Conservation (phyloP, 331 rosid species). For the Telfairia occidentalis region DNA sequence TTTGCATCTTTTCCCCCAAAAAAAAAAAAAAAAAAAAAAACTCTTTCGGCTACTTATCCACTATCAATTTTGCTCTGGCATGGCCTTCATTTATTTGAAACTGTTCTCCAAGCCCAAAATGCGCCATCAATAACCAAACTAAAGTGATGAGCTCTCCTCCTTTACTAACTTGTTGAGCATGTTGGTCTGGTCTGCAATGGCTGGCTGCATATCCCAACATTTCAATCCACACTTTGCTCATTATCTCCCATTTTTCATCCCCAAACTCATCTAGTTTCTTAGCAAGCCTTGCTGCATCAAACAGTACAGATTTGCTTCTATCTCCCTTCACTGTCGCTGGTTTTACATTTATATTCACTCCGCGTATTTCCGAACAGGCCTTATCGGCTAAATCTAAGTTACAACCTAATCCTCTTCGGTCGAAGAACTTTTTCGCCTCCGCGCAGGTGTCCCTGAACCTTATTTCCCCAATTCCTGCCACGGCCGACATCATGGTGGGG, state of each 20-base stretch:
- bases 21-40: background rate
- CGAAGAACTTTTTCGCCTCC: constrained; percentile 33
- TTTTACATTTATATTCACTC: constrained; percentile 4
- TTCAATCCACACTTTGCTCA: constrained; percentile 35
- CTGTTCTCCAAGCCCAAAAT: constrained; percentile 40
- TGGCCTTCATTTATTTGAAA: constrained; percentile 53
- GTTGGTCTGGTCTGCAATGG: constrained; percentile 32
- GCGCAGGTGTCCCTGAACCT: constrained; percentile 40
- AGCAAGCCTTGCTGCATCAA: constrained; percentile 35
- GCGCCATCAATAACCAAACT: constrained; percentile 47
- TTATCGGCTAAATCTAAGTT: background rate
- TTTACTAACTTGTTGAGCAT: constrained; percentile 33
- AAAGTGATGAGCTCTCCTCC: constrained; percentile 28
- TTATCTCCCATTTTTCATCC: constrained; percentile 21
- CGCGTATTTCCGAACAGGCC: constrained; percentile 12
- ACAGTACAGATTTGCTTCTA: constrained; percentile 43
- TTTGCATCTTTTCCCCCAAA: background rate
- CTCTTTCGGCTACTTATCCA: constrained; percentile 14
- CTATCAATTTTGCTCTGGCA: constrained; percentile 37
- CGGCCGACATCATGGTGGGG: constrained; percentile 38
- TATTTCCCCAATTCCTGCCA: constrained; percentile 37
- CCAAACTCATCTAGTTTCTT: background rate
- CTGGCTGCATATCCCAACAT: constrained; percentile 35
- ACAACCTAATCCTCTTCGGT: constrained; percentile 6
- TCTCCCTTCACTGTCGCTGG: constrained; percentile 42